Evolutionary conservation across 345 rosid genomes (phyloP).

Genomic region (Turritis glabra): DNA sequence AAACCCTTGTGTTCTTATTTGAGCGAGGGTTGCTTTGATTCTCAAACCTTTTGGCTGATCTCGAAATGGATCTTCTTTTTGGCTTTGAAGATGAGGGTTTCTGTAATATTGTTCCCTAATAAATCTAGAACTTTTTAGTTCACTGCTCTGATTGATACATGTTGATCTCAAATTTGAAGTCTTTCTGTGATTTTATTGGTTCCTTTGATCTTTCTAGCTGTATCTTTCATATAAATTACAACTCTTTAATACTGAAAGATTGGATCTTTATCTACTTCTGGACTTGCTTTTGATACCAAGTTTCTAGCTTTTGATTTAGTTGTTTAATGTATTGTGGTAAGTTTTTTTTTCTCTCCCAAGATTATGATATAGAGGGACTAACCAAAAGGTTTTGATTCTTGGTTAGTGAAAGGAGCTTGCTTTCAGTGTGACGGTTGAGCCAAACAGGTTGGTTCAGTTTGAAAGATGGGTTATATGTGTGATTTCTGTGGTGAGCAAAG

Average conservation of each 20-base stretch:
- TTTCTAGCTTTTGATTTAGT: slow-evolving; percentile 9
- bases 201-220: not conserved
- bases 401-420: slow-evolving; percentile 24
- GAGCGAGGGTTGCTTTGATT: not conserved
- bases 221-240: not conserved
- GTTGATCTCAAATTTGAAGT: slow-evolving; percentile 17
- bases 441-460: slow-evolving; percentile 25
- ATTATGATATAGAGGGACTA: slow-evolving; percentile 12
- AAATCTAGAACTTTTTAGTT: slow-evolving; percentile 4
- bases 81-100: too few relatives aligned
- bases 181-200: not conserved
- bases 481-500: slow-evolving; percentile 90
- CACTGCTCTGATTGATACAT: not conserved
- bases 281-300: slow-evolving; percentile 23
- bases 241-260: not conserved
- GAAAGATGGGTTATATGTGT: slow-evolving; percentile 78
- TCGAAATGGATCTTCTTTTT: slow-evolving; percentile 17
- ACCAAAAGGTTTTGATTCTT: not conserved
- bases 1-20: not conserved
- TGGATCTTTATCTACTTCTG: not conserved
- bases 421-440: slow-evolving; percentile 23
- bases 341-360: not conserved
- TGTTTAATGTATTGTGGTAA: not conserved
- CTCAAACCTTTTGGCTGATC: not conserved
- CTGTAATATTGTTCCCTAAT: too few relatives aligned